Conservation (phyloP, 257 asterid genomes). For the Galeopsis tetrahit region DNA sequence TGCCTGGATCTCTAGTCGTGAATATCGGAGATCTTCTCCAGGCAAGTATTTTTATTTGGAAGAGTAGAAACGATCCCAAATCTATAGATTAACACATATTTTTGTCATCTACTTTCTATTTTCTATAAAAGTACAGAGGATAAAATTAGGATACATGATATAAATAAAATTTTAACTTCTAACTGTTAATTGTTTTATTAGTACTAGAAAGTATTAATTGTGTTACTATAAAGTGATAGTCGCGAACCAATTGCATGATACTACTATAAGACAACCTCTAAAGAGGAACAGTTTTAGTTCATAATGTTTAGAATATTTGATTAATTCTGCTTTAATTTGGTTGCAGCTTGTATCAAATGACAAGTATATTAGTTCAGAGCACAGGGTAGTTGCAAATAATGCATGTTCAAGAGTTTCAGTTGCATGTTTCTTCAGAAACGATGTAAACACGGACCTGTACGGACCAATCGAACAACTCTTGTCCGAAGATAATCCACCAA, state of each 20-base stretch:
- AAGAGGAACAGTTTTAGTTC: no score
- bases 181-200: no score
- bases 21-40: slow-evolving; percentile 61
- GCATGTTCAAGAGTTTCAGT: slow-evolving; percentile 56
- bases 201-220: no score
- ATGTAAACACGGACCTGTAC: slow-evolving; percentile 22
- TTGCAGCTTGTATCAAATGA: slow-evolving; percentile 61
- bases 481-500: slow-evolving; percentile 55
- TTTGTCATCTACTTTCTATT: no score
- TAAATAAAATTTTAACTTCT: no score
- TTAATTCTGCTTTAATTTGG: background rate
- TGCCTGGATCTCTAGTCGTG: slow-evolving; percentile 52
- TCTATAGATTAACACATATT: no score
- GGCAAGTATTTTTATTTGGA: slow-evolving; percentile 44
- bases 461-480: slow-evolving; percentile 59
- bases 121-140: no score
- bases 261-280: no score
- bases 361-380: slow-evolving; percentile 56
- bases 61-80: no score
- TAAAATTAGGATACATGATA: no score
- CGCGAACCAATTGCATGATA: no score
- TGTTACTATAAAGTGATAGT: no score
- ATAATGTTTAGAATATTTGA: background rate
- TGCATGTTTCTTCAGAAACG: slow-evolving; percentile 56
- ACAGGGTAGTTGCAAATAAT: slow-evolving; percentile 53